A percentile compares a stretch with the other conserved stretches of the same genome.
phyloP scores from a whole-genome alignment of 2,329 filamentous ascomycete species.

The Helotiales sp. region DNA sequence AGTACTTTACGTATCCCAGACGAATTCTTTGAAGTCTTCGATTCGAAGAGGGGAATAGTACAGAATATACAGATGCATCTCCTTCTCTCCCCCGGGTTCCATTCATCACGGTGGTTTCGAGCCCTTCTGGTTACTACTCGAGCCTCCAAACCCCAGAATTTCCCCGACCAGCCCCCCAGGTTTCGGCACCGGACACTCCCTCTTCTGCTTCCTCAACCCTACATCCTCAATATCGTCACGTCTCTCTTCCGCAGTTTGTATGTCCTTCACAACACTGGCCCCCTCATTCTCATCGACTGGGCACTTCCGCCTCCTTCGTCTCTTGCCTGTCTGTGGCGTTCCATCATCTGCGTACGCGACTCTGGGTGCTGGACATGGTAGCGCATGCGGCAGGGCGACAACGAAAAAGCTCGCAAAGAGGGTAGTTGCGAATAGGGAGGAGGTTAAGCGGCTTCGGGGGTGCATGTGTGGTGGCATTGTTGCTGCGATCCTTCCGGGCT shows the following conservation, averaged over 20 bases:
- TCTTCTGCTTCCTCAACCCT: constrained; percentile 52
- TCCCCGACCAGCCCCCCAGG: constrained; percentile 79
- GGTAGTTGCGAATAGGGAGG: constrained; percentile 93
- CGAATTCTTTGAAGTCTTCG: background rate
- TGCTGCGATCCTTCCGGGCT: background rate
- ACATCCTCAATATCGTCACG: constrained; percentile 44
- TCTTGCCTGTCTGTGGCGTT: constrained; percentile 40
- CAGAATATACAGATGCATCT: constrained; percentile 20
- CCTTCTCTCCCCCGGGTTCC: background rate
- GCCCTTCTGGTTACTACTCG: constrained; percentile 34
- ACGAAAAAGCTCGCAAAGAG: constrained; percentile 89
- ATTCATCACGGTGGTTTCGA: constrained; percentile 38
- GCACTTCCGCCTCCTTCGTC: constrained; percentile 51
- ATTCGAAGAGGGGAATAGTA: constrained; percentile 12
- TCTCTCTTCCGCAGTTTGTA: constrained; percentile 17
- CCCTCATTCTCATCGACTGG: constrained; percentile 36
- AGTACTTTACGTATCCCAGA: no score
- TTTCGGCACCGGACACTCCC: constrained; percentile 93
- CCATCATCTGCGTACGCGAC: constrained; percentile 70
- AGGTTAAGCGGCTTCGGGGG: constrained; percentile 90
- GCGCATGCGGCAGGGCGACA: constrained; percentile 84
- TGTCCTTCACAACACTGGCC: constrained; percentile 10
- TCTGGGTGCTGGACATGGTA: constrained; percentile 88
- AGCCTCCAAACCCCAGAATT: constrained; percentile 54
- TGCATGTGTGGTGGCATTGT: constrained; percentile 85